phyloP scores from a whole-genome alignment of 768 basidiomycete species.

The Macrolepiota dolichaula region DNA sequence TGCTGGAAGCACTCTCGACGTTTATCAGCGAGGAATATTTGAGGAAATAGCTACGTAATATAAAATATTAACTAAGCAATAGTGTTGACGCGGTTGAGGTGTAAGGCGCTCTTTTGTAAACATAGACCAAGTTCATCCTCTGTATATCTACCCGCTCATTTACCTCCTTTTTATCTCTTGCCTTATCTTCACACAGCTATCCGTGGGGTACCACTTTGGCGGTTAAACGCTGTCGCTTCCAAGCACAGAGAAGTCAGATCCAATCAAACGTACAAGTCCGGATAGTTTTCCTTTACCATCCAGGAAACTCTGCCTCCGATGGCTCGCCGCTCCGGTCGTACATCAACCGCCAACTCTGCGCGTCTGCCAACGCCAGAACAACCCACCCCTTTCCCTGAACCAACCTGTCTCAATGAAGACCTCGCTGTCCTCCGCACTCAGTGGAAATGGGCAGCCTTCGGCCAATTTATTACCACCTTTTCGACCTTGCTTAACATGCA shows the following conservation, averaged over 20 bases:
- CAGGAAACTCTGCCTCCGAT: slow-evolving; percentile 26
- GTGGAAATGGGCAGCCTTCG: slow-evolving; percentile 93
- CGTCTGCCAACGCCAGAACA: slow-evolving; percentile 24
- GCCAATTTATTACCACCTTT: slow-evolving; percentile 89
- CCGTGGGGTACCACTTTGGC: background rate
- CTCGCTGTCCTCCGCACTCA: slow-evolving; percentile 62
- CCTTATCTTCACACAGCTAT: background rate
- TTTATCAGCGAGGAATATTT: slow-evolving; percentile 28
- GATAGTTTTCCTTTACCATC: slow-evolving; percentile 6
- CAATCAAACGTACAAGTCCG: background rate
- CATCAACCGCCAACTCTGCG: slow-evolving; percentile 6
- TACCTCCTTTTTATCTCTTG: slow-evolving; percentile 5
- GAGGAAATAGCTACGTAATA: slow-evolving; percentile 13
- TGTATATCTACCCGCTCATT: background rate
- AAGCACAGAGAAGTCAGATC: background rate
- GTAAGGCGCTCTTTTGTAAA: slow-evolving; percentile 7
- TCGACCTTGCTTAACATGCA: slow-evolving; percentile 65
- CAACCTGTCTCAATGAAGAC: slow-evolving; percentile 30
- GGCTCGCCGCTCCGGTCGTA: slow-evolving; percentile 48
- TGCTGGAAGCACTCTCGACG: slow-evolving; percentile 46
- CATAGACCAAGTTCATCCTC: slow-evolving; percentile 3
- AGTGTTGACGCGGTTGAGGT: slow-evolving; percentile 13
- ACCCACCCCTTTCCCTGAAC: background rate
- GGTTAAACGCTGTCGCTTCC: background rate
- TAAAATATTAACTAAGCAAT: slow-evolving; percentile 19